phyloP scores from a whole-genome alignment of 495 filamentous ascomycete species.

The Penicillium riverlandense region DNA sequence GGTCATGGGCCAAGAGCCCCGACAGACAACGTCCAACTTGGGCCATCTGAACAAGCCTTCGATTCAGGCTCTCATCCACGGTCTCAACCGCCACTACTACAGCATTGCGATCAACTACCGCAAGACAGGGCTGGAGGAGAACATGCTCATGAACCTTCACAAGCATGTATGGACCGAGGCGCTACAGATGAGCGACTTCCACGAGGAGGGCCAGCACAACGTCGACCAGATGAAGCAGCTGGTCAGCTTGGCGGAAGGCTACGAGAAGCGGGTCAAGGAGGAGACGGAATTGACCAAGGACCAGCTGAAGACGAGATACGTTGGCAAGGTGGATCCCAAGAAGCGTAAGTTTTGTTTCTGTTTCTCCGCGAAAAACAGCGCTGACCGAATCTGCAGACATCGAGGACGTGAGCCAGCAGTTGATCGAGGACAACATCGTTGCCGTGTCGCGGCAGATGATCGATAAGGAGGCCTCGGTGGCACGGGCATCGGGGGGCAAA shows the following conservation, averaged over 20 bases:
- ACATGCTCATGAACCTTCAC: constrained; percentile 99
- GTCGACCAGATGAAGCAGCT: constrained; percentile 79
- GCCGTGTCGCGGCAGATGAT: constrained; percentile 97
- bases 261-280: constrained; percentile 98
- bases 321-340: constrained; percentile 97
- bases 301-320: constrained; percentile 96
- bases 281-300: constrained; percentile 96
- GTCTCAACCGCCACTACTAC: constrained; percentile 97
- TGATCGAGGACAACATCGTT: constrained; percentile 99
- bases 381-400: constrained; percentile 47
- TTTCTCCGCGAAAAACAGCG: constrained; percentile 14
- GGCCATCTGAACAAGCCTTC: constrained; percentile 98
- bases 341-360: constrained; percentile 58
- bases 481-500: constrained; percentile 43
- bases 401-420: constrained; percentile 88
- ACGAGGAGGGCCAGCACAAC: constrained; percentile 72
- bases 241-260: constrained; percentile 85
- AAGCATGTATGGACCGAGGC: constrained; percentile 99
- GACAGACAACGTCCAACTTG: constrained; percentile 94
- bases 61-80: constrained; percentile 98
- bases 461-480: constrained; percentile 86
- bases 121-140: constrained; percentile 96
- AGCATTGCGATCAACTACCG: constrained; percentile 97
- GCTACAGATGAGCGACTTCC: constrained; percentile 94
- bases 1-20: constrained; percentile 97